A percentile compares a stretch with the other conserved stretches of the same genome.
These are phyloP conservation scores for Daedaleopsis sinensis DNA, from an alignment of 768 basidiomycete genomes.

Conservation along the genomic window DNA sequence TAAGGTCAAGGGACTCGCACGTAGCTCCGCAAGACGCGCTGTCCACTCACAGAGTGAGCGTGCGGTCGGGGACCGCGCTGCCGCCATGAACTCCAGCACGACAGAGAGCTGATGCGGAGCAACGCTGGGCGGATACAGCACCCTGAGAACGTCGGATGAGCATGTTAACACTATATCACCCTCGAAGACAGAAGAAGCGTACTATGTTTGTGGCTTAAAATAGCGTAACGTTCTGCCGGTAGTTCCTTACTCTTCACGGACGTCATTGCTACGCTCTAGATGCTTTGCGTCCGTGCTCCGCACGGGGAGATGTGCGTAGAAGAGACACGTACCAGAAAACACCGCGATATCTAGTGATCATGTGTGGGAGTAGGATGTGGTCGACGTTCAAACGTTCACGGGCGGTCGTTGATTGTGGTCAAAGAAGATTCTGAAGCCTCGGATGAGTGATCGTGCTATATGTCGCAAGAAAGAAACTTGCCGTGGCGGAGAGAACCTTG, in stretches of 20 bases:
- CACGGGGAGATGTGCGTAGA: too few species aligned
- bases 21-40: neutral
- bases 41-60: neutral
- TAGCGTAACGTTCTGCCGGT: neutral
- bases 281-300: too few species aligned
- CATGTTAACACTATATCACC: conserved; percentile 3
- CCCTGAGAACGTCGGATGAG: conserved; percentile 6
- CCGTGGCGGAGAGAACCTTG: too few species aligned
- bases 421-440: too few species aligned
- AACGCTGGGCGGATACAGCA: conserved; percentile 5
- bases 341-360: too few species aligned
- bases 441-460: too few species aligned
- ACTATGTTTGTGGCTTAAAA: neutral
- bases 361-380: too few species aligned
- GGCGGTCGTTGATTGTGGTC: too few species aligned
- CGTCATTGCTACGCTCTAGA: neutral
- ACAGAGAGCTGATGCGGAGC: conserved; percentile 19
- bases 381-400: too few species aligned
- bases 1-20: neutral
- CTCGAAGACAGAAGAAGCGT: conserved; percentile 13
- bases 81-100: conserved; percentile 11
- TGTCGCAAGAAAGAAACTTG: too few species aligned
- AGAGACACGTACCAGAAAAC: too few species aligned
- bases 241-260: neutral
- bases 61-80: neutral